Conservation (phyloP, 208 protist species). For the Trypanosoma brucei region DNA sequence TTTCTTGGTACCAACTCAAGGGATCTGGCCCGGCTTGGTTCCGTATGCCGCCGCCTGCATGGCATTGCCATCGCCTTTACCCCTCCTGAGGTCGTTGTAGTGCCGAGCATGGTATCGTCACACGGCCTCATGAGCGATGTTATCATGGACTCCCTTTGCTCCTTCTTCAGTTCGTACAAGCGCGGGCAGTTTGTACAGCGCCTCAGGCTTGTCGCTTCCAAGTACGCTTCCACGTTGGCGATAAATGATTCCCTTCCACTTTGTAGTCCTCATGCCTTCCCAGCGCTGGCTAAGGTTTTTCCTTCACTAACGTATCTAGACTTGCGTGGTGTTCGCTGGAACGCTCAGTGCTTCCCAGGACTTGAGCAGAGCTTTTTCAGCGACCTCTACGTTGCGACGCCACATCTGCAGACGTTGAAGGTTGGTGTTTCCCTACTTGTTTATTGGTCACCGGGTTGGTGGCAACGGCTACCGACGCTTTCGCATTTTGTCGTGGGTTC, state of each 20-base stretch:
- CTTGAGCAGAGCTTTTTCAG: constrained; percentile 47
- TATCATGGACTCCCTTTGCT: constrained; percentile 23
- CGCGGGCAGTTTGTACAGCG: constrained; percentile 39
- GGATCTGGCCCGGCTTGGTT: constrained; percentile 29
- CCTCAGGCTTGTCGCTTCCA: constrained; percentile 29
- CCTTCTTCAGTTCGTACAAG: constrained; percentile 34
- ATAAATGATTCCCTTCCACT: constrained; percentile 12
- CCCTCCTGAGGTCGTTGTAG: constrained; percentile 9
- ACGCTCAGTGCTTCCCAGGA: constrained; percentile 9
- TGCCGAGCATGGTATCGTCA: constrained; percentile 43
- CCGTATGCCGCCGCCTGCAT: constrained; percentile 49
- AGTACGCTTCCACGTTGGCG: constrained; percentile 23
- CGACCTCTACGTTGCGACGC: constrained; percentile 64
- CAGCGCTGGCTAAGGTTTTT: constrained; percentile 42
- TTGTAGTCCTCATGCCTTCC: constrained; percentile 22
- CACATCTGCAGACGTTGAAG: constrained; percentile 52
- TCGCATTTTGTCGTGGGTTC: constrained; percentile 53
- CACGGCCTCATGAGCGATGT: constrained; percentile 16
- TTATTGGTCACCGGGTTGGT: constrained; percentile 73
- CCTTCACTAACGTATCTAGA: constrained; percentile 53
- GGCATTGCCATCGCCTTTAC: constrained; percentile 24
- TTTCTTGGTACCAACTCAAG: constrained; percentile 30
- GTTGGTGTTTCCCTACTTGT: constrained; percentile 46
- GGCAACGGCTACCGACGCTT: constrained; percentile 49
- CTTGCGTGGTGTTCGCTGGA: constrained; percentile 63